These are phyloP conservation scores for Phalaenopsis equestris DNA, from an alignment of 106 monocot species.

Conservation along the genomic window DNA sequence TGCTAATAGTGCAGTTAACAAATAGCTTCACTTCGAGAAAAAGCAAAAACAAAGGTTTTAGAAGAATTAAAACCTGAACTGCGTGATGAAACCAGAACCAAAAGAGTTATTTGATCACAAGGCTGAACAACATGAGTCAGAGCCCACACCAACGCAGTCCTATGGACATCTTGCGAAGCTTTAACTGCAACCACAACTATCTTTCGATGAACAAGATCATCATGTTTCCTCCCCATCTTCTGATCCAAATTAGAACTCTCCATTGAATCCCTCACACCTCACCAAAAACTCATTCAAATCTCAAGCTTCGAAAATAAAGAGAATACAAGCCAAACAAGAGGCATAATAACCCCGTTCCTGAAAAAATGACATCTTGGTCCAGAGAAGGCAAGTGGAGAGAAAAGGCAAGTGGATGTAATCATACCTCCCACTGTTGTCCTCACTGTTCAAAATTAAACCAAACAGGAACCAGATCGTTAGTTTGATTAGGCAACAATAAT, in stretches of 20 bases:
- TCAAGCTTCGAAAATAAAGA: constrained; percentile 2
- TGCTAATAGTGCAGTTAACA: not conserved
- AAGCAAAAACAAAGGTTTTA: not conserved
- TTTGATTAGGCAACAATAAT: not conserved
- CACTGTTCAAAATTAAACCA: not conserved
- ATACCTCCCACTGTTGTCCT: not conserved
- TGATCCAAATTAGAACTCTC: not conserved
- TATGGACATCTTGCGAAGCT: constrained; percentile 45
- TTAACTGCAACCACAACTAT: constrained; percentile 58
- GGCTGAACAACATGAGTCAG: constrained; percentile 51
- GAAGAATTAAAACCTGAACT: not conserved
- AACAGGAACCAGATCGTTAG: not conserved
- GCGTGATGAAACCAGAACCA: constrained; percentile 22
- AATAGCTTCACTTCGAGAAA: not conserved
- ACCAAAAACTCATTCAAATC: not conserved
- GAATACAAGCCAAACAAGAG: not conserved
- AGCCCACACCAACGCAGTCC: constrained; percentile 47
- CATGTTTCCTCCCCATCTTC: constrained; percentile 1
- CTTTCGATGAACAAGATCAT: not conserved
- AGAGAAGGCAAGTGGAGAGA: not conserved
- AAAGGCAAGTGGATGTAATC: not conserved
- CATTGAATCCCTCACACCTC: not conserved
- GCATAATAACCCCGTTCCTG: not conserved
- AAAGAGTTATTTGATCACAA: constrained; percentile 39
- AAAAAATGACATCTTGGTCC: not conserved